Evolutionary conservation across 2,329 filamentous ascomycete species (phyloP).

Genomic region (Parasarocladium wereldwijsianum): DNA sequence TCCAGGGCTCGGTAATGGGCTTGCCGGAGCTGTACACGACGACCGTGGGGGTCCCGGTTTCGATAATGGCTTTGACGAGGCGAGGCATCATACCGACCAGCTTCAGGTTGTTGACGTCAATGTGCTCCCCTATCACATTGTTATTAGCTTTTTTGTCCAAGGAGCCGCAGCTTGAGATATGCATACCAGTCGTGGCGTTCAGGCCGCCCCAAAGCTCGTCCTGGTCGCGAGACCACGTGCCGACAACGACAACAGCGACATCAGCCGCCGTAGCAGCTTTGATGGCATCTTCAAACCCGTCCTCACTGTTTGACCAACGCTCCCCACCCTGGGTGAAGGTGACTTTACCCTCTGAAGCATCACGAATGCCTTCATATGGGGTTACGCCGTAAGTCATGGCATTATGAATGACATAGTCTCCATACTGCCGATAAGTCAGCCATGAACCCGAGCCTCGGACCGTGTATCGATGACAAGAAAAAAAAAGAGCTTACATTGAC

Average conservation of each 20-base stretch:
- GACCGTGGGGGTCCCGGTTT: conserved; percentile 51
- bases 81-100: conserved; percentile 57
- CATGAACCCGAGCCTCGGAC: neutral
- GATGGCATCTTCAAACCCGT: conserved; percentile 53
- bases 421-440: conserved; percentile 30
- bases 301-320: conserved; percentile 56
- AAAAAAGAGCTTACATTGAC: conserved; percentile 41
- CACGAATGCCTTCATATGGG: conserved; percentile 53
- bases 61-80: conserved; percentile 51
- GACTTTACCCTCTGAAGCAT: conserved; percentile 42
- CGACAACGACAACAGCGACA: conserved; percentile 58
- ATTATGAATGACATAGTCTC: conserved; percentile 56
- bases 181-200: conserved; percentile 53
- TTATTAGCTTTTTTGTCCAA: neutral
- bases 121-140: conserved; percentile 35
- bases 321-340: conserved; percentile 58
- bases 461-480: neutral
- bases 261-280: conserved; percentile 50
- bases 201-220: conserved; percentile 53
- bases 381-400: conserved; percentile 52
- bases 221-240: conserved; percentile 64
- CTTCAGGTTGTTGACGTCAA: conserved; percentile 48
- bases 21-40: conserved; percentile 58
- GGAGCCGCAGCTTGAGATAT: neutral
- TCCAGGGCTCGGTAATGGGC: conserved; percentile 60